These are phyloP conservation scores for Plasmodium malariae DNA, from an alignment of 169 alveolate species.

Conservation along the genomic window DNA sequence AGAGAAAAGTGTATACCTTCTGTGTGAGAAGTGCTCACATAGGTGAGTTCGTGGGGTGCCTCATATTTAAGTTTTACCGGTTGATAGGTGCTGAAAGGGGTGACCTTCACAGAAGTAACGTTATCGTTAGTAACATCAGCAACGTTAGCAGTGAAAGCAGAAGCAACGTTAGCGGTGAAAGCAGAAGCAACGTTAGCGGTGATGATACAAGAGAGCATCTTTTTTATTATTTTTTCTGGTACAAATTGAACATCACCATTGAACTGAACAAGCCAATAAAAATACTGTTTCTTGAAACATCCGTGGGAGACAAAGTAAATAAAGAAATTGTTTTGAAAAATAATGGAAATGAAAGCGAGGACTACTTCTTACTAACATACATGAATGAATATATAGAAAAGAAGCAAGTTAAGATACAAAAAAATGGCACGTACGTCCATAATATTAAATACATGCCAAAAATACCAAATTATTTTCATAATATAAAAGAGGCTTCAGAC, in stretches of 20 bases:
- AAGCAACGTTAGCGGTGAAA: not conserved
- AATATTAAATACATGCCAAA: constrained; percentile 38
- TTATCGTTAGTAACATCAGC: not conserved
- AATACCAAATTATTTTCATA: constrained; percentile 51
- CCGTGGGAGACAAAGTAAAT: constrained; percentile 39
- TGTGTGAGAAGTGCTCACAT: constrained; percentile 54
- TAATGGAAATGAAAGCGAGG: constrained; percentile 38
- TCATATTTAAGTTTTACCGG: constrained; percentile 36
- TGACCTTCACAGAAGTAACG: no score
- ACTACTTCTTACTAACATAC: constrained; percentile 46
- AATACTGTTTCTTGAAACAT: constrained; percentile 36
- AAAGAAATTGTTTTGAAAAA: constrained; percentile 68
- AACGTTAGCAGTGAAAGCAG: not conserved
- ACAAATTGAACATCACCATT: constrained; percentile 25
- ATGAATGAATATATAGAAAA: constrained; percentile 72
- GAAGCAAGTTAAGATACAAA: constrained; percentile 31
- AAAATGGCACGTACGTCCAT: constrained; percentile 35
- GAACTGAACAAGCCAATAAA: constrained; percentile 56
- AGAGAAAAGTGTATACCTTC: constrained; percentile 45
- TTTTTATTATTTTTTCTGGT: constrained; percentile 55
- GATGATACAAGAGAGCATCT: not conserved
- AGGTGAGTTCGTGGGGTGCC: constrained; percentile 69
- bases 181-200: no score
- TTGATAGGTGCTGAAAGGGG: not conserved
- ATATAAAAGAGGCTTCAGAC: no score